Percentiles rank a stretch among this genome's conserved stretches.
phyloP scores from a whole-genome alignment of 129 eudicot species.

The Flaveria linearis region DNA sequence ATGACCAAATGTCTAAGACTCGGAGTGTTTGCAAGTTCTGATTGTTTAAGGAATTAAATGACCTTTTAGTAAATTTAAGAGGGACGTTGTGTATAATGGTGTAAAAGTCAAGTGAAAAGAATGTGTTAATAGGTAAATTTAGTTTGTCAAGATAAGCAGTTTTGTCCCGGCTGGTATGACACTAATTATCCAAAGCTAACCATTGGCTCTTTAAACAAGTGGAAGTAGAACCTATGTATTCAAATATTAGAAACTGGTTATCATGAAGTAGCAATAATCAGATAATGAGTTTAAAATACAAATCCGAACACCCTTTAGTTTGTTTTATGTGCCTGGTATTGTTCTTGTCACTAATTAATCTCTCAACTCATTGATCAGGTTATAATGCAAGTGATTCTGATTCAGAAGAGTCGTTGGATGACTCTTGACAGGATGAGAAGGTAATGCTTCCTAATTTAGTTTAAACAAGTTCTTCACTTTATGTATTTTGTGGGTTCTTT shows the following conservation, averaged over 20 bases:
- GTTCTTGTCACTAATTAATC: slow-evolving; percentile 1
- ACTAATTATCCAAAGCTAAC: neutral
- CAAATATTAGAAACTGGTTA: neutral
- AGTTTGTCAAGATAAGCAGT: neutral
- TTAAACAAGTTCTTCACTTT: neutral
- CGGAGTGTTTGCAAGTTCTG: neutral
- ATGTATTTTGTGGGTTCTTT: neutral
- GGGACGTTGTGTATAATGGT: neutral
- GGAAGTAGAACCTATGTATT: neutral
- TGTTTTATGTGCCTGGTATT: neutral
- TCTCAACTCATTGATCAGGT: slow-evolving; percentile 43
- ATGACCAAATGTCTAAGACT: neutral
- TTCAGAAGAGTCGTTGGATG: slow-evolving; percentile 61
- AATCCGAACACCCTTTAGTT: neutral
- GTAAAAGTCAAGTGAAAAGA: slow-evolving; percentile 11
- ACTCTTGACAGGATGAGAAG: slow-evolving; percentile 48
- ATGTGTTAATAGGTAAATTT: neutral
- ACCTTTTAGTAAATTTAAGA: neutral
- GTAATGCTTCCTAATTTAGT: slow-evolving; percentile 18
- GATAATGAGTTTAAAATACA: neutral
- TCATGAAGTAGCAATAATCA: neutral
- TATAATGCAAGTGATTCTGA: slow-evolving; percentile 90
- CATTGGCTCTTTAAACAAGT: neutral
- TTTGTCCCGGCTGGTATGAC: neutral
- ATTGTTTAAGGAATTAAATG: neutral